Percentiles rank a stretch among this genome's conserved stretches.
Evolutionary conservation across 1,139 yeast species (phyloP).

Genomic region (Lizanozyma gosingica): DNA sequence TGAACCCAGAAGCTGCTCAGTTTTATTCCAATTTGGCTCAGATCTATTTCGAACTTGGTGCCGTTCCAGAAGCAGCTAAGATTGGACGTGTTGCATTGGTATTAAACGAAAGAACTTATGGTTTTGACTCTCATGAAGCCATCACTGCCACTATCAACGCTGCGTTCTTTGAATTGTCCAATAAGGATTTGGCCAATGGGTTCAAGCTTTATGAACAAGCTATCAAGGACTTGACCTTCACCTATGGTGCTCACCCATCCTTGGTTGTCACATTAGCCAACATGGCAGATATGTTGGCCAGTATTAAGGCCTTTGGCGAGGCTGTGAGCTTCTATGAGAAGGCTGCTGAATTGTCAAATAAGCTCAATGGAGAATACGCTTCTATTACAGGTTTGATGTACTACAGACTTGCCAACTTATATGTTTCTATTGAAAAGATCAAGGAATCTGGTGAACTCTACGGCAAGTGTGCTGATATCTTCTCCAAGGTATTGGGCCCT

Average conservation of each 20-base stretch:
- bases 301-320: constrained; percentile 29
- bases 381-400: constrained; percentile 51
- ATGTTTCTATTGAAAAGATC: constrained; percentile 44
- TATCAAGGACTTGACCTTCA: constrained; percentile 44
- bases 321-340: constrained; percentile 30
- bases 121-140: constrained; percentile 74
- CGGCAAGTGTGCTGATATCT: constrained; percentile 44
- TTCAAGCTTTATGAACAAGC: constrained; percentile 57
- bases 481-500: constrained; percentile 51
- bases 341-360: constrained; percentile 41
- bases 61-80: constrained; percentile 52
- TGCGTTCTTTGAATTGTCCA: constrained; percentile 61
- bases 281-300: constrained; percentile 53
- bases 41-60: constrained; percentile 54
- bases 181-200: constrained; percentile 52
- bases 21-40: constrained; percentile 61
- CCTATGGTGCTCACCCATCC: constrained; percentile 64
- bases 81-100: constrained; percentile 64
- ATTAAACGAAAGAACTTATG: constrained; percentile 71
- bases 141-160: constrained; percentile 65
- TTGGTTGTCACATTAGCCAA: constrained; percentile 57
- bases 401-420: constrained; percentile 61
- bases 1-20: constrained; percentile 73
- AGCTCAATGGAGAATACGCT: constrained; percentile 47
- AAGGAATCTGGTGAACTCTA: constrained; percentile 40